Conservation (phyloP, 2,329 filamentous ascomycete species). For the Diatrype stigma region DNA sequence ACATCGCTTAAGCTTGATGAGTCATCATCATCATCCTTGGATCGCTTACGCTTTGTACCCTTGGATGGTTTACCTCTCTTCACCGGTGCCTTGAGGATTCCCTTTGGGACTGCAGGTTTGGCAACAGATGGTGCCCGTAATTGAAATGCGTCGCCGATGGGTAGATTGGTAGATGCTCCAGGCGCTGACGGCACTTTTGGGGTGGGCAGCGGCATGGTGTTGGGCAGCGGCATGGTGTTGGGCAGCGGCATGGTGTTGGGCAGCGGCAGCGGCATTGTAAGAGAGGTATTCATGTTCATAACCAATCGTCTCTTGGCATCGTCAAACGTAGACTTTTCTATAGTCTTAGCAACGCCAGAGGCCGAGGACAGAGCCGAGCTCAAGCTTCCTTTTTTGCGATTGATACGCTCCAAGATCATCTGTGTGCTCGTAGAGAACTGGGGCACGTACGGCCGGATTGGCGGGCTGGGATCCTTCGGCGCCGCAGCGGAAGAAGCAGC, state of each 20-base stretch:
- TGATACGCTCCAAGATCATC: conserved; percentile 37
- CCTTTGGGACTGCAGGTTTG: conserved; percentile 1
- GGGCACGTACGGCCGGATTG: conserved; percentile 26
- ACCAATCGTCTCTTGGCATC: conserved; percentile 36
- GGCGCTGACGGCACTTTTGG: not conserved
- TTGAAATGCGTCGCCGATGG: conserved; percentile 20
- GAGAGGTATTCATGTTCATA: conserved; percentile 35
- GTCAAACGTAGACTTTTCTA: conserved; percentile 32
- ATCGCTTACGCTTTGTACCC: conserved; percentile 32
- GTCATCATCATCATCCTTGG: conserved; percentile 19
- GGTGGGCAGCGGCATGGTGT: conserved; percentile 13
- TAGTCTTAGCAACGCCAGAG: conserved; percentile 24
- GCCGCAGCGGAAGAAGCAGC: not conserved
- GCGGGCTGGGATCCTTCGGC: conserved; percentile 20
- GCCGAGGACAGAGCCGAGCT: conserved; percentile 31
- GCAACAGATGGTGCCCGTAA: conserved; percentile 17
- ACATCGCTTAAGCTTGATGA: conserved; percentile 24
- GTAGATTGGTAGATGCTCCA: conserved; percentile 3
- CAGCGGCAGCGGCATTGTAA: conserved; percentile 36
- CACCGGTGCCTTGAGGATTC: conserved; percentile 10
- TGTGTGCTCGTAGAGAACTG: conserved; percentile 34
- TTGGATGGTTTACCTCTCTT: conserved; percentile 15
- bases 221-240: conserved; percentile 13
- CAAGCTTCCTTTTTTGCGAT: conserved; percentile 30
- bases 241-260: conserved; percentile 16